phyloP scores from a whole-genome alignment of 208 protist genomes.

The Leishmania braziliensis region DNA sequence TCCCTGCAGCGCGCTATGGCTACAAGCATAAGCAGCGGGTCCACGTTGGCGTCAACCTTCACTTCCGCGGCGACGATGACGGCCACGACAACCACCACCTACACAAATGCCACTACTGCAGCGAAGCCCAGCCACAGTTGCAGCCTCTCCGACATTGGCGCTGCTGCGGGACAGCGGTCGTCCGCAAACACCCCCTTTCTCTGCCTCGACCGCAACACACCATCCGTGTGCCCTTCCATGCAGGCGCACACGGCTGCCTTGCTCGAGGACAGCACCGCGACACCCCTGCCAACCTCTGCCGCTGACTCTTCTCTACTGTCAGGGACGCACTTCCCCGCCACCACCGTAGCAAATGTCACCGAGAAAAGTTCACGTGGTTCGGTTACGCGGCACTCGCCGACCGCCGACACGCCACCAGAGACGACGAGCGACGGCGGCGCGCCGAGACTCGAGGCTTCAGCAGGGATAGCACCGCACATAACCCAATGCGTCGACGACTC shows the following conservation, averaged over 20 bases:
- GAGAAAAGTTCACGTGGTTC: not conserved
- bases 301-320: not conserved
- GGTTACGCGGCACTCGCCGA: not conserved
- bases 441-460: slow-evolving; percentile 4
- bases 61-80: not conserved
- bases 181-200: not conserved
- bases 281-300: not conserved
- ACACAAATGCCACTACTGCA: not conserved
- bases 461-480: not conserved
- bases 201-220: not conserved
- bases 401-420: not conserved
- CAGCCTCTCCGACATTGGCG: not conserved
- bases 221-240: slow-evolving; percentile 33
- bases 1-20: not conserved
- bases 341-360: not conserved
- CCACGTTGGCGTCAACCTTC: not conserved
- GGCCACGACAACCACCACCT: not conserved
- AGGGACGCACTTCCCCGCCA: not conserved
- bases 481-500: not conserved
- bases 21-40: not conserved
- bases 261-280: not conserved
- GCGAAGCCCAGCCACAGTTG: not conserved
- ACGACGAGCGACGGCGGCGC: slow-evolving; percentile 1
- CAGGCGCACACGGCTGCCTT: slow-evolving; percentile 15
- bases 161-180: not conserved